phyloP scores from a whole-genome alignment of 106 monocot species.

The Allium fistulosum region DNA sequence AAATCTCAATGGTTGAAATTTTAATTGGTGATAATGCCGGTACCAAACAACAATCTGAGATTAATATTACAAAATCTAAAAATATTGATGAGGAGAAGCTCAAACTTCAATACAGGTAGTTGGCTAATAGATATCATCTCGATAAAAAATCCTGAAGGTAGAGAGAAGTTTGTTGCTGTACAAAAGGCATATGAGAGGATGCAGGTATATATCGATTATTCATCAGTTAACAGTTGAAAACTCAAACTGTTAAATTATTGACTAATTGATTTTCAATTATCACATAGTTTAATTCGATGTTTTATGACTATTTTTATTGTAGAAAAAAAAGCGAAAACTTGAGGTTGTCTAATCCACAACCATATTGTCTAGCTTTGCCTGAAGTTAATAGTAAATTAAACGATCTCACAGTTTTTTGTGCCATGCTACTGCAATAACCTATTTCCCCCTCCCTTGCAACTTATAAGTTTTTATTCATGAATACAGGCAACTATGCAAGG shows the following conservation, averaged over 20 bases:
- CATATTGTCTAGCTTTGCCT: too few relatives aligned
- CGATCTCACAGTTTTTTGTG: too few relatives aligned
- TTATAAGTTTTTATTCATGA: too few relatives aligned
- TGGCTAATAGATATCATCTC: slow-evolving; percentile 97
- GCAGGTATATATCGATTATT: slow-evolving; percentile 45
- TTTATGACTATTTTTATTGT: too few relatives aligned
- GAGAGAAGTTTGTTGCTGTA: slow-evolving; percentile 93
- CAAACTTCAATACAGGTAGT: slow-evolving; percentile 84
- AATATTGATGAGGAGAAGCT: slow-evolving; percentile 99
- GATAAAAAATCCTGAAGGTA: slow-evolving; percentile 99
- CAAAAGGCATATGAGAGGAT: slow-evolving; percentile 98
- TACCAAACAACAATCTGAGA: slow-evolving; percentile 16
- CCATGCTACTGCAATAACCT: too few relatives aligned
- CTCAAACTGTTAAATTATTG: background rate
- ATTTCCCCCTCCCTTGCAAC: too few relatives aligned
- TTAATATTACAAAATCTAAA: slow-evolving; percentile 21
- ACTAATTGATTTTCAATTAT: too few relatives aligned
- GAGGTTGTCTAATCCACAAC: too few relatives aligned
- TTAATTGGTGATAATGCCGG: slow-evolving; percentile 29
- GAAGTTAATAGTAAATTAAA: too few relatives aligned
- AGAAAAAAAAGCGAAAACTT: too few relatives aligned
- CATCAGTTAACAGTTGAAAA: background rate
- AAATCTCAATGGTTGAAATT: slow-evolving; percentile 87
- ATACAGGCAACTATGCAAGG: slow-evolving; percentile 98
- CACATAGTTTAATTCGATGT: too few relatives aligned